Conservation (phyloP, 345 rosid species). For the Cardamine resedifolia region DNA sequence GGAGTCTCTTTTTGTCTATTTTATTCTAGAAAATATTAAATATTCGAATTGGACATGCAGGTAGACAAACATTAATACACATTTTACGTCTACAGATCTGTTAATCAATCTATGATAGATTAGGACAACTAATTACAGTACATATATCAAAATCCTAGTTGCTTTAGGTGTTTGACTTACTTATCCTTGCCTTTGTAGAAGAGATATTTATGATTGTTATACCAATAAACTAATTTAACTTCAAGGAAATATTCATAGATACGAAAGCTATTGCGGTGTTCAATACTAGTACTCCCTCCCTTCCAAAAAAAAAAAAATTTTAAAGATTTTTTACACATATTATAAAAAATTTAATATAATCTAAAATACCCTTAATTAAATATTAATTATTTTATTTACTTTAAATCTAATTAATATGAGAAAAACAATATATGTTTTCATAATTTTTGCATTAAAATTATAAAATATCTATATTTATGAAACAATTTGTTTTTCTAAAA, state of each 20-base stretch:
- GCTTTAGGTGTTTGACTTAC: conserved; percentile 7
- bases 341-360: no score
- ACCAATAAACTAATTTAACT: conserved; percentile 1
- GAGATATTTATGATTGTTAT: conserved; percentile 15
- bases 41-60: conserved; percentile 23
- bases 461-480: no score
- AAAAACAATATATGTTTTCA: no score
- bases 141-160: conserved; percentile 24
- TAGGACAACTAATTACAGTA: conserved; percentile 24
- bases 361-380: no score
- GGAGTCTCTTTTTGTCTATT: conserved; percentile 26
- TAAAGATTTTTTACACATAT: no score
- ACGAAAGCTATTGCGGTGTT: neutral
- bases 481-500: no score
- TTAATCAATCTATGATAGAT: conserved; percentile 2
- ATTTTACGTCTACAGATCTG: conserved; percentile 15
- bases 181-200: neutral
- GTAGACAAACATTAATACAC: conserved; percentile 17
- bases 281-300: neutral
- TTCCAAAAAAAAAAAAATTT: no score
- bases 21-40: conserved; percentile 10
- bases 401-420: no score
- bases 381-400: no score
- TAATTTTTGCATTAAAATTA: no score
- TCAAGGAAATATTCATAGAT: neutral